Base-by-base conservation (phyloP, 2,329 filamentous ascomycete species). In the Penicillium sp. region DNA sequence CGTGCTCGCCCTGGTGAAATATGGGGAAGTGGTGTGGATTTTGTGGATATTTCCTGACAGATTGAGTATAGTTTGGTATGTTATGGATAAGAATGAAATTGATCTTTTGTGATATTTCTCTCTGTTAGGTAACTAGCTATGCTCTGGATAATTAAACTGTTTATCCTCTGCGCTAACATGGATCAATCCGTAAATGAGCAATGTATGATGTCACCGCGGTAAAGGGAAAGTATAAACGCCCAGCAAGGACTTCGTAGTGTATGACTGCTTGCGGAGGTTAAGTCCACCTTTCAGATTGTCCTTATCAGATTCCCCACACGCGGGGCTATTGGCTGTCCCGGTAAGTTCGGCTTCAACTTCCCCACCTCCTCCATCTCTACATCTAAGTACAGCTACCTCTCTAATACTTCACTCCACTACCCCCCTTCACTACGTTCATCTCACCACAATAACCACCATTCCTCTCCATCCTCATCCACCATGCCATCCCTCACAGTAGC, bases 401-500 rank as follows among this genome's bases (percentile, higher is more conserved):
- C 31, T 31, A 8, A 31, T 10, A 10, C 31, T 31, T 31, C 31
- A 10, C 31, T 31, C 31, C 8, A 31, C 31, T 10, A 31, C 31
- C 31, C 31, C 31, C 7, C 7, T 31, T 11, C 31, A 31, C 31
- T 31, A 10, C 8, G 0, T 31, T 10, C 8, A 31, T 31, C 25
- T 6, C 25, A 6, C 25, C 25, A 28, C 25, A 28, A 28, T 28
- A 28, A 28, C 25, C 25, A 28, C 17, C 41, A 20, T 8, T 20
- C 20, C 17, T 51, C 17, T 4, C 4, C n/a, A 8, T 2, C 22
- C 14, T 8, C 49, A 31, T 31, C 12, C 15, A 22, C n/a, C 28
- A 80, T 79, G 78, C 69, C 76, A 12, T 70, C 75, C 62, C 71
- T 81, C 58, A 80, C 71, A 20, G 71, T 80, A 47, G 78, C 74